These are phyloP conservation scores for Pyrus communis DNA, from an alignment of 306 rosid species.

Conservation along the genomic window DNA sequence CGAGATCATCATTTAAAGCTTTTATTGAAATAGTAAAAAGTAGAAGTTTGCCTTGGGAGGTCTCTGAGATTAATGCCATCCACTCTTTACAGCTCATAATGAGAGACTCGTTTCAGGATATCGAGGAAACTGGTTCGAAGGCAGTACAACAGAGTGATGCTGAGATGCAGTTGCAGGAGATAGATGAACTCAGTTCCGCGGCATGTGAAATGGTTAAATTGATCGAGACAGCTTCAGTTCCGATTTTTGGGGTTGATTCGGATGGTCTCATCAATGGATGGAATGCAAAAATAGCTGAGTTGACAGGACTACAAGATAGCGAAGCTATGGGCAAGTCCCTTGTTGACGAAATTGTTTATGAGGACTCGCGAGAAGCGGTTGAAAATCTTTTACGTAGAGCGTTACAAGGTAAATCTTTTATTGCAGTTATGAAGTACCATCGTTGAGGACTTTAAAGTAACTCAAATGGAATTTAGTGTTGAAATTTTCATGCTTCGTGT, in stretches of 20 bases:
- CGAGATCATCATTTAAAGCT: constrained; percentile 67
- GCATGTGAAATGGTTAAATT: constrained; percentile 79
- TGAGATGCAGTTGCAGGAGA: constrained; percentile 20
- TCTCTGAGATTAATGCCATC: constrained; percentile 67
- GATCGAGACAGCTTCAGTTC: constrained; percentile 80
- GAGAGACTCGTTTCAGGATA: constrained; percentile 53
- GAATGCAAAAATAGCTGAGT: constrained; percentile 63
- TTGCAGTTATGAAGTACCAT: background rate
- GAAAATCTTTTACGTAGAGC: constrained; percentile 40
- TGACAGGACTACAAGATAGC: constrained; percentile 45
- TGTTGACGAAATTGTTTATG: constrained; percentile 49
- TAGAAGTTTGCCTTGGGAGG: constrained; percentile 76
- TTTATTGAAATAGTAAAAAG: constrained; percentile 72
- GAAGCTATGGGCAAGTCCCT: constrained; percentile 69
- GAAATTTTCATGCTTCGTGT: background rate
- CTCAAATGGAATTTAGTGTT: background rate
- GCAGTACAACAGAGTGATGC: constrained; percentile 25
- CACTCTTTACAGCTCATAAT: constrained; percentile 70
- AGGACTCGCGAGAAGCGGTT: constrained; percentile 41
- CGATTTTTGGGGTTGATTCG: constrained; percentile 71
- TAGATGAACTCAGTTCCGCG: constrained; percentile 60
- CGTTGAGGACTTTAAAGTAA: background rate
- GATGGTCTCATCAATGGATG: constrained; percentile 71
- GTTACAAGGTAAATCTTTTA: constrained; percentile 50
- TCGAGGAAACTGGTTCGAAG: constrained; percentile 29